Conservation (phyloP, 164 flowering plant genomes). For the Tinospora cordifolia region DNA sequence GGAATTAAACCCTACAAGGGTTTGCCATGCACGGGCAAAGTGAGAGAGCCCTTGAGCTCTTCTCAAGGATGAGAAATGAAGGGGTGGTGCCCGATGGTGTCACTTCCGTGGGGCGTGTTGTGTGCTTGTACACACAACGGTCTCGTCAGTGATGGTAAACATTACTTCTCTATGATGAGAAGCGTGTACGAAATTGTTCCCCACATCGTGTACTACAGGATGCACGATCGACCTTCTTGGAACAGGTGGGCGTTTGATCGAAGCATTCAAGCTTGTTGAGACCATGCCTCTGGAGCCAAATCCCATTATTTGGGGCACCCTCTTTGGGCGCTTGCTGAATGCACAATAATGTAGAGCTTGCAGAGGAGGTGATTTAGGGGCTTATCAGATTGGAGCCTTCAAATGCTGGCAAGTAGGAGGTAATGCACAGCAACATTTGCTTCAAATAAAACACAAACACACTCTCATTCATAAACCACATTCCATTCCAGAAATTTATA, state of each 20-base stretch:
- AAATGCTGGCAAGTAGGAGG: constrained; percentile 49
- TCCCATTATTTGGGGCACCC: constrained; percentile 64
- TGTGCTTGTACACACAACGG: constrained; percentile 23
- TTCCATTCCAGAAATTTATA: no score
- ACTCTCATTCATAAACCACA: no score
- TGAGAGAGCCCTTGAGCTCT: constrained; percentile 29
- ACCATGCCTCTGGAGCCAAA: constrained; percentile 28
- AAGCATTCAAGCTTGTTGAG: constrained; percentile 22
- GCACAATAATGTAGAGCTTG: constrained; percentile 46
- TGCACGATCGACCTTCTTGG: constrained; percentile 32
- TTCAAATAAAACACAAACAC: no score
- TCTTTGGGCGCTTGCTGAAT: constrained; percentile 24
- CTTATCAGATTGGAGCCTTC: constrained; percentile 38
- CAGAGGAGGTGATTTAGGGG: constrained; percentile 41
- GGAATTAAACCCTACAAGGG: constrained; percentile 76
- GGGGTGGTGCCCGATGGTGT: constrained; percentile 27
- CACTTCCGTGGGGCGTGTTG: constrained; percentile 24
- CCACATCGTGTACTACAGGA: constrained; percentile 27
- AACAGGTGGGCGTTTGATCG: constrained; percentile 18
- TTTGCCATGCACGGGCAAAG: constrained; percentile 70
- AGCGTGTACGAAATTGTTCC: constrained; percentile 30
- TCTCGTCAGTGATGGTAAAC: constrained; percentile 18
- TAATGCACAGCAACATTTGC: no score
- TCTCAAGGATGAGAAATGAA: constrained; percentile 42
- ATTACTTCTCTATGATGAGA: constrained; percentile 21